Evolutionary conservation across 352 stramenopile genomes (phyloP), one percentile per base, ranked within the genome.

Genomic region (Phytophthora hybrid): DNA sequence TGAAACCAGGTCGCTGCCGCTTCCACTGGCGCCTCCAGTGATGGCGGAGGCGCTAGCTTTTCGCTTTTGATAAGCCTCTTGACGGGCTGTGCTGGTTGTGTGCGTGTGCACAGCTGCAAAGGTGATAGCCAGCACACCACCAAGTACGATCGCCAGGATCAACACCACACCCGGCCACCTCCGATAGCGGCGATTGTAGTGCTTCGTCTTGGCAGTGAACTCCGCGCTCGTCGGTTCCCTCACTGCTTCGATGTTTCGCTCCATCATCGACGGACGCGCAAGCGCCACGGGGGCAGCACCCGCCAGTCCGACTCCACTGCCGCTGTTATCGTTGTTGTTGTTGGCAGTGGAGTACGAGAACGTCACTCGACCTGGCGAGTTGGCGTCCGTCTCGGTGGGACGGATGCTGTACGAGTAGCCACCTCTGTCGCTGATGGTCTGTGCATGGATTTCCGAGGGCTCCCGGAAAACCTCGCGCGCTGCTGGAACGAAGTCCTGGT

Each of bases 161-260:
- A 87, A 29, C n/a, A 89, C 26, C 26, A 87, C 58, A 23, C 81
- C 81, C 10, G 81, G 81, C 81, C 81, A 89, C 19, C 67, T 74
- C 79, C 76, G 72, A 41, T 74, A 77, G 49, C 73, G 73, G 13
- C 73, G 69, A 3, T 79, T 83, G 69, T 83, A 83, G 14, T 76
- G 37, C 10, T 67, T 65, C 3, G 73, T 63, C 21, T 77, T 75
- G 18, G 69, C 65, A 53, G 56, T 55, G 18, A 72, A 69, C 1
- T 49, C 59, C 34, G 49, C 19, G 21, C 54, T 37, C 8, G 66
- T 59, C 10, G 69, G 57, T 7, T 71, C 69, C 21, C 49, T 66
- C 18, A 72, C 52, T 31, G 74, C 77, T 23, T 81, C 71, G 47
- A 84, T 84, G 39, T 74, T 61, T 19, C 74, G 66, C 6, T 80